Percentiles rank a stretch among this genome's conserved stretches.
Evolutionary conservation across 2,329 filamentous ascomycete genomes (phyloP).

Genomic region (Daldinia sp.): DNA sequence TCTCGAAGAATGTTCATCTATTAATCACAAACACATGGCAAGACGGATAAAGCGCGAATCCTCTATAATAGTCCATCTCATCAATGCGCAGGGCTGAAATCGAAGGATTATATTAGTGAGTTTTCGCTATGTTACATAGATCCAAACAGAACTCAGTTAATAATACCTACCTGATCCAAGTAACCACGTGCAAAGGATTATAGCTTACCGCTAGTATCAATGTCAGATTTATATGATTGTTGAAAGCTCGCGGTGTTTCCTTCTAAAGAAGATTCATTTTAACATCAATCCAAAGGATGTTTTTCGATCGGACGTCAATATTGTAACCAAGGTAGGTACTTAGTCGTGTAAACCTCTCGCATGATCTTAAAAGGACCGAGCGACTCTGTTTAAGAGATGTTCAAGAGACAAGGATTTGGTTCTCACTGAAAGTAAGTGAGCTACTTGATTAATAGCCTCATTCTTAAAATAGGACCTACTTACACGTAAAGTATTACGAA

Average conservation of each 20-base stretch:
- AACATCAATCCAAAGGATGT: neutral
- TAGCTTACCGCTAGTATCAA: neutral
- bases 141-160: neutral
- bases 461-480: slow-evolving; percentile 1
- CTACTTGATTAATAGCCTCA: neutral
- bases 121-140: neutral
- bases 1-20: neutral
- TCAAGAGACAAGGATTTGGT: neutral
- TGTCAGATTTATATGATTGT: neutral
- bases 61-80: neutral
- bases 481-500: neutral
- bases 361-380: neutral
- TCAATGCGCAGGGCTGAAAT: neutral
- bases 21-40: neutral
- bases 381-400: neutral
- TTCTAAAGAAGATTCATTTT: neutral
- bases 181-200: neutral
- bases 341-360: neutral
- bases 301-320: neutral
- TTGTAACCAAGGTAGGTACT: neutral
- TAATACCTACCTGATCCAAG: neutral
- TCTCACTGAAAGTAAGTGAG: neutral
- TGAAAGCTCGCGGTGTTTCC: neutral
- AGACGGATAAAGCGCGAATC: neutral
- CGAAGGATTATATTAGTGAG: neutral